Conservation (phyloP, 768 basidiomycete species). For the Cystofilobasidium capitatum region DNA sequence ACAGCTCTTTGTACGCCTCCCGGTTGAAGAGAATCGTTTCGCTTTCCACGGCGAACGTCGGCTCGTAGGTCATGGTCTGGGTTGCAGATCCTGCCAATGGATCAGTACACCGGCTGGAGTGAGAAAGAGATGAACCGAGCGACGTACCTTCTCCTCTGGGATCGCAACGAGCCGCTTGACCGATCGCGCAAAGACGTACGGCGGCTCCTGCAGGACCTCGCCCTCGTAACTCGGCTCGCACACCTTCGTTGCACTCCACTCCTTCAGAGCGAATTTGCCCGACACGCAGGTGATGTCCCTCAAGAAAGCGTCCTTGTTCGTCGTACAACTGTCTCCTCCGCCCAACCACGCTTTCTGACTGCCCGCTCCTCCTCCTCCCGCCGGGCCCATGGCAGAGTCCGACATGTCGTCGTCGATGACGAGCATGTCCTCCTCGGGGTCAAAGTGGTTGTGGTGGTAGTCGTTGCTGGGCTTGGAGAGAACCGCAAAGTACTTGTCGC, state of each 20-base stretch:
- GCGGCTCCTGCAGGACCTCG: background rate
- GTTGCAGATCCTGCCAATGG: background rate
- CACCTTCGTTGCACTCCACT: background rate
- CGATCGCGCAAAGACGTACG: conserved; percentile 16
- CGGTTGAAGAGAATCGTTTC: too few relatives aligned
- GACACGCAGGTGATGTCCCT: background rate
- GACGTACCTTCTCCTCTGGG: conserved; percentile 4
- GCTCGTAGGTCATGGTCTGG: conserved; percentile 6
- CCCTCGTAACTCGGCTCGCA: background rate
- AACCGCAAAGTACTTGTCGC: background rate
- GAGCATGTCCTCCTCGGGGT: conserved; percentile 8
- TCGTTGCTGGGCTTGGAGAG: background rate
- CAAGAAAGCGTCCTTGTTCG: background rate
- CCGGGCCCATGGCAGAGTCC: background rate
- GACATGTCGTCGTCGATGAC: conserved; percentile 1
- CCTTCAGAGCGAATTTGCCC: background rate
- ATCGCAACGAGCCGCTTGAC: conserved; percentile 2
- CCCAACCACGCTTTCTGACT: background rate
- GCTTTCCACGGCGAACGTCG: conserved; percentile 9
- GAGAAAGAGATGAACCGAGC: background rate
- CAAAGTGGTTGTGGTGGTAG: background rate
- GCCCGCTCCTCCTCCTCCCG: background rate
- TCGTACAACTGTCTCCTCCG: background rate
- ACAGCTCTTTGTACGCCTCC: background rate
- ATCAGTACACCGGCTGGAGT: background rate